Conservation (phyloP, 257 asterid species). For the Forsythia viridissima region DNA sequence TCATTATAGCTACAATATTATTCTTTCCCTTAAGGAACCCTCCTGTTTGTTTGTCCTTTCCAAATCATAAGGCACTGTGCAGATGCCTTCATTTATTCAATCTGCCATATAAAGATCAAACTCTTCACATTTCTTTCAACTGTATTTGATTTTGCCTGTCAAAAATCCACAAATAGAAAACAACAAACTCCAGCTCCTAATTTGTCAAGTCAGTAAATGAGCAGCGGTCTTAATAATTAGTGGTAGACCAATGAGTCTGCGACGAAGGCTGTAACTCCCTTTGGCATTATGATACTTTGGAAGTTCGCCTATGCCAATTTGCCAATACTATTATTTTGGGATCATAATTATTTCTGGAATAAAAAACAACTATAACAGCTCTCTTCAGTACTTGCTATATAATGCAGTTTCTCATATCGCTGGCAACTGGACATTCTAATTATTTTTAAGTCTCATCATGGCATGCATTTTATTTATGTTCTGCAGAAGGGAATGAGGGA, state of each 20-base stretch:
- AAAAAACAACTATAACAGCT: neutral
- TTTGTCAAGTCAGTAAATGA: neutral
- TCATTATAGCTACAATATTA: neutral
- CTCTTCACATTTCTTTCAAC: too few species aligned
- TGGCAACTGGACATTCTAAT: neutral
- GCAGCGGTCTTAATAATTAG: neutral
- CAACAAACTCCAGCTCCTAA: neutral
- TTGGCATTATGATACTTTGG: neutral
- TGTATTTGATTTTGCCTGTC: too few species aligned
- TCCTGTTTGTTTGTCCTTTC: neutral
- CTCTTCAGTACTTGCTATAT: neutral
- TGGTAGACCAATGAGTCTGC: neutral
- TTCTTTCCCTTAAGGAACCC: neutral
- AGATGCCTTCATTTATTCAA: too few species aligned
- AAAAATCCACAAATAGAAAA: neutral
- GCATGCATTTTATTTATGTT: slow-evolving; percentile 18
- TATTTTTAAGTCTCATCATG: neutral
- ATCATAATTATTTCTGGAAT: neutral
- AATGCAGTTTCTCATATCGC: neutral
- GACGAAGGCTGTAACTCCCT: neutral
- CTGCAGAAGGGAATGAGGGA: slow-evolving; percentile 63
- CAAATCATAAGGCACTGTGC: too few species aligned
- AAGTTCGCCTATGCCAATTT: neutral
- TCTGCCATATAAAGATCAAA: too few species aligned
- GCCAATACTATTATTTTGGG: neutral